Percentiles rank a stretch among this genome's conserved stretches.
phyloP scores from a whole-genome alignment of 768 basidiomycete species.

The Sistotremastrum suecicum region DNA sequence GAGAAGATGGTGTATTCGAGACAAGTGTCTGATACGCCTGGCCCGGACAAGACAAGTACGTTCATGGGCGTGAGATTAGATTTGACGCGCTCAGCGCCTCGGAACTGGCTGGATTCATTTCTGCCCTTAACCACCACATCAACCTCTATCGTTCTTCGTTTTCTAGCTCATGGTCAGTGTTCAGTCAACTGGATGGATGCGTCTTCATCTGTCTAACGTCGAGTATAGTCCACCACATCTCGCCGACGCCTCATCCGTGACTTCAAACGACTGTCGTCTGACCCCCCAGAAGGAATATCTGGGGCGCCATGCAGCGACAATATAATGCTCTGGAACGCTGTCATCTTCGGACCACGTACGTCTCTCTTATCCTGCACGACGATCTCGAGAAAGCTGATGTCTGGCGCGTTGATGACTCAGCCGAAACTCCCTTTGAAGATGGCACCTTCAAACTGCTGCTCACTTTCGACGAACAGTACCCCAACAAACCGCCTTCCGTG shows the following conservation, averaged over 20 bases:
- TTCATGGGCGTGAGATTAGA: conserved; percentile 32
- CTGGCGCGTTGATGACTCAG: conserved; percentile 25
- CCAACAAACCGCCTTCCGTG: conserved; percentile 95
- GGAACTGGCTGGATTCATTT: too few species aligned
- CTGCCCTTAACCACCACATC: too few species aligned
- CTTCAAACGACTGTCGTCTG: conserved; percentile 89
- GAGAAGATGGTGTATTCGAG: conserved; percentile 27
- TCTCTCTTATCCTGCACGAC: conserved; percentile 1
- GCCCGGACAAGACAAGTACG: conserved; percentile 60
- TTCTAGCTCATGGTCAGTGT: too few species aligned
- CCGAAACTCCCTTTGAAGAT: conserved; percentile 97
- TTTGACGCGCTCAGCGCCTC: too few species aligned
- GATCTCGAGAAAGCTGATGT: conserved; percentile 1
- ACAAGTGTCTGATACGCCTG: conserved; percentile 37
- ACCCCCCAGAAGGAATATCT: conserved; percentile 92
- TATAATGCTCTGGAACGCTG: conserved; percentile 99
- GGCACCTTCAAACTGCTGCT: conserved; percentile 96
- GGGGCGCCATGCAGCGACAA: conserved; percentile 97
- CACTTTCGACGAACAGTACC: conserved; percentile 95
- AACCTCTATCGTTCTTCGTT: too few species aligned
- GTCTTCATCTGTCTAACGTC: too few species aligned
- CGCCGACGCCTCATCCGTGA: conserved; percentile 93
- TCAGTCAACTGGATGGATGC: too few species aligned
- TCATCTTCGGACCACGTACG: conserved; percentile 96
- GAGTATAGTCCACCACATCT: conserved; percentile 75